Conservation (phyloP, 805 yeast genomes). For the Nakazawaea anatomiae region DNA sequence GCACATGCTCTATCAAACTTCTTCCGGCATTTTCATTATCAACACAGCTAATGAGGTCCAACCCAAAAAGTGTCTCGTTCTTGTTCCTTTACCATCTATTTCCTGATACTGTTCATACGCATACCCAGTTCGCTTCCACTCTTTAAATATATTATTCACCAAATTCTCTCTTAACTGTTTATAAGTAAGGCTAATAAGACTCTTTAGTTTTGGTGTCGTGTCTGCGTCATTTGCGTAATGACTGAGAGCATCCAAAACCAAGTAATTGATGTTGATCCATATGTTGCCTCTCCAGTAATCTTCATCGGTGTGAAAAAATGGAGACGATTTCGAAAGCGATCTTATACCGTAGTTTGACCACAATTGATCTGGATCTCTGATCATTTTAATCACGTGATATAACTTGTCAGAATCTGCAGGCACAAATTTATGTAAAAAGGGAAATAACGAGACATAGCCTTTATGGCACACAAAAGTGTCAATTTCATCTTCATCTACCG, state of each 20-base stretch:
- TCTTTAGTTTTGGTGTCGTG: constrained; percentile 23
- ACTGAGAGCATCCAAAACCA: constrained; percentile 64
- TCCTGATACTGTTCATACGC: constrained; percentile 92
- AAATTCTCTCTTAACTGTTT: constrained; percentile 55
- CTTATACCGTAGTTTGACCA: constrained; percentile 80
- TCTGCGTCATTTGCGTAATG: constrained; percentile 40
- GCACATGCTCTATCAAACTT: constrained; percentile 1
- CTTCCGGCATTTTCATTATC: constrained; percentile 79
- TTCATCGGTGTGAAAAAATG: constrained; percentile 68
- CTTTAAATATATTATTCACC: constrained; percentile 59
- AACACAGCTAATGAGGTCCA: constrained; percentile 84
- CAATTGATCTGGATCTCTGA: constrained; percentile 65
- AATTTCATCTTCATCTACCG: constrained; percentile 69
- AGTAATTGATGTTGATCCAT: constrained; percentile 89
- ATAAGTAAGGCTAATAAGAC: constrained; percentile 46
- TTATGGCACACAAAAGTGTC: constrained; percentile 70
- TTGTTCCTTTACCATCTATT: constrained; percentile 63
- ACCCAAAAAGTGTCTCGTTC: constrained; percentile 88
- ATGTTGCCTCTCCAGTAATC: constrained; percentile 95
- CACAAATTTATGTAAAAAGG: constrained; percentile 70
- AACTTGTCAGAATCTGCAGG: constrained; percentile 42
- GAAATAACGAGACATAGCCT: constrained; percentile 85
- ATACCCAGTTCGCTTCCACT: constrained; percentile 72
- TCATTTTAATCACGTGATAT: constrained; percentile 43
- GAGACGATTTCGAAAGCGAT: constrained; percentile 66